Evolutionary conservation across 495 filamentous ascomycete genomes (phyloP).

Genomic region (Penicillium verhagenii): DNA sequence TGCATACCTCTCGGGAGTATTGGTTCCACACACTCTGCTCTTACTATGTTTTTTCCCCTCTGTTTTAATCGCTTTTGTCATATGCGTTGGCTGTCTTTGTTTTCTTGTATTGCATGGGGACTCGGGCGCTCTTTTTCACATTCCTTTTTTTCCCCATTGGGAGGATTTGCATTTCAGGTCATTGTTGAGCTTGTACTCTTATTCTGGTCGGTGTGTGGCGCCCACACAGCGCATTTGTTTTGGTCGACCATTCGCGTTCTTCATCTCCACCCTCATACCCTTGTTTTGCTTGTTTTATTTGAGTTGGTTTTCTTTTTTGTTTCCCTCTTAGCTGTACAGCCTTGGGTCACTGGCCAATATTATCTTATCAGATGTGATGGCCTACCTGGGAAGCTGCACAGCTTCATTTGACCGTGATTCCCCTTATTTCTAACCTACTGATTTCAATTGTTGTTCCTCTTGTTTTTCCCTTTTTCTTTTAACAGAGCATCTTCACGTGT

Average conservation of each 20-base stretch:
- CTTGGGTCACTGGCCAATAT: slow-evolving; percentile 2
- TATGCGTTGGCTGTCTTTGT: slow-evolving; percentile 9
- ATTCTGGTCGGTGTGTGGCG: slow-evolving; percentile 27
- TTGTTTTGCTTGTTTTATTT: slow-evolving; percentile 15
- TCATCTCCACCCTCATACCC: slow-evolving; percentile 32
- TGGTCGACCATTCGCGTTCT: slow-evolving; percentile 30
- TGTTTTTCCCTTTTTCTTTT: slow-evolving; percentile 15
- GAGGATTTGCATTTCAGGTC: slow-evolving; percentile 38
- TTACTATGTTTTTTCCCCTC: slow-evolving; percentile 16
- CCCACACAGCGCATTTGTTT: slow-evolving; percentile 26
- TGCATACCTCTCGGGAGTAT: slow-evolving; percentile 45
- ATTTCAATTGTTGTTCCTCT: slow-evolving; percentile 14
- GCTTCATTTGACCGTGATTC: slow-evolving; percentile 28
- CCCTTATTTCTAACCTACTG: slow-evolving; percentile 22
- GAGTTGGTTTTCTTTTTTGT: slow-evolving; percentile 12
- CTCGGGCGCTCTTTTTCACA: slow-evolving; percentile 38
- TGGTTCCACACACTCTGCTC: slow-evolving; percentile 35
- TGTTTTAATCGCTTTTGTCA: slow-evolving; percentile 13
- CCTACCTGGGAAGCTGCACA: slow-evolving; percentile 4
- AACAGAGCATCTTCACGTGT: slow-evolving; percentile 28
- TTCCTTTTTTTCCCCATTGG: slow-evolving; percentile 34
- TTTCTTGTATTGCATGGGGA: slow-evolving; percentile 34
- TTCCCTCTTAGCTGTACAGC: slow-evolving; percentile 12
- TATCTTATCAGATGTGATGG: slow-evolving; percentile 6
- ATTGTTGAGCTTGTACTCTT: slow-evolving; percentile 35